Evolutionary conservation across 345 rosid genomes (phyloP), one percentile per base, ranked within the genome.

Genomic region (Sisymbrium irio): DNA sequence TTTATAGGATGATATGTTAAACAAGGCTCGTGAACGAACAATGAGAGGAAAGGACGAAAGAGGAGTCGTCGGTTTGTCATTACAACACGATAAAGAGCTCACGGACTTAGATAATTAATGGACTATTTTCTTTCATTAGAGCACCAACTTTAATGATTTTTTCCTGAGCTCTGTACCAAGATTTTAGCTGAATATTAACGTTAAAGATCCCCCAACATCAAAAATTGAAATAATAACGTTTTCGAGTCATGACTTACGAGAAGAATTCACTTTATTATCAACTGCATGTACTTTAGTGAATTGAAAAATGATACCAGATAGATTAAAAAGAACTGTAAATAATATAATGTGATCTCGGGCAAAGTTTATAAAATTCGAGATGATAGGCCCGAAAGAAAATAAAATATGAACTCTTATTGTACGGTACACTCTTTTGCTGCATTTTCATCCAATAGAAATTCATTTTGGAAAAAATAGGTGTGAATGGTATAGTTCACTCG

Each of bases 11-110:
- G 9, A 5, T n/a, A 30, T 27, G 56, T 50, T 9, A 2, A 35
- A 19, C n/a, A 17, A 19, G 25, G n/a, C 77, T 74, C 77, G 72
- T 65, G 77, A 74, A 56, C 17, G 11, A 64, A 12, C 58, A 37
- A 65, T 25, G 14, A 65, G 8, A 25, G 49, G 9, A 65, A 22
- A 73, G 7, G 65, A 73, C 77, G 28, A 64, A 64, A 42, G 18
- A 73, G 30, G 3, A 30, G 10, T 33, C 64, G 77, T 73, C 15
- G 47, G 25, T 64, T 35, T 54, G 57, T 64, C 65, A 55, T 36
- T 55, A 4, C 56, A 55, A 55, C 39, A 35, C 58, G 65, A 25
- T 56, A 65, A 73, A 20, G 37, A 18, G 41, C 51, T 65, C 77
- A 74, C 77, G 66, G 69, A 65, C 77, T 62, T 20, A 0, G 4